Base-by-base conservation (phyloP, 2,329 filamentous ascomycete species). In the Sporothrix pseudoabietina region DNA sequence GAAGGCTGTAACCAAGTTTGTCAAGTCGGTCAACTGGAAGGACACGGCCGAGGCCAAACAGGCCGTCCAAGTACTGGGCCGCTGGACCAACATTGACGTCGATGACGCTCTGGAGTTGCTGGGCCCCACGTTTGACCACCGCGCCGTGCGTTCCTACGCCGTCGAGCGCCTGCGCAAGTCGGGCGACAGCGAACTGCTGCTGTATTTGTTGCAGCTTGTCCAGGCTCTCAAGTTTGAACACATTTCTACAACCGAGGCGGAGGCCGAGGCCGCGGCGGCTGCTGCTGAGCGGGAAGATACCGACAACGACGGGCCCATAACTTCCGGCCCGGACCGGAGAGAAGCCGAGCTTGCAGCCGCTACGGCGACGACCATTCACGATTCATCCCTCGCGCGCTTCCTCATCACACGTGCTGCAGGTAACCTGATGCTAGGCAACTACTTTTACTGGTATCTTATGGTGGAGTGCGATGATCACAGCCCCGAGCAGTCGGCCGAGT, bases 391-490 rank as follows among this genome's bases (percentile, higher is more conserved):
- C 6, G 95, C 94, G 2, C 89, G 89, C 32, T 99, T 99, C 79
- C 85, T 99, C 3, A 96, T 99, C 72, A 89, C 92, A 0, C 89
- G 96, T 49, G 97, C 96, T 3, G 92, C 93, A 16, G 90, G 91
- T 75, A 98, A 97, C 79, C 93, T 98, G 78, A 91, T 92, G 74
- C 87, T 99, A 1, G 96, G 95, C 41, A 99, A 97, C 80, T 97
- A 97, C 82, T 89, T 99, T 71, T 93, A 98, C 81, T 99, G 96
- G 96, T 99, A 98, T 81, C 86, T 99, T 2, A 98, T 98, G 90
- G 96, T 99, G 1, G 97, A 99, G 82, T 97, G 94, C 77, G 94
- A 97, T 77, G 95, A 98, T 80, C 85, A 87, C 74, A 94, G 92
- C 76, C 89, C 90, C 3, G 91, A 94, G 59, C 93, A 94, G 77